phyloP scores from a whole-genome alignment of 2,329 filamentous ascomycete genomes.

The Pseudopyrenochaeta lycopersici region DNA sequence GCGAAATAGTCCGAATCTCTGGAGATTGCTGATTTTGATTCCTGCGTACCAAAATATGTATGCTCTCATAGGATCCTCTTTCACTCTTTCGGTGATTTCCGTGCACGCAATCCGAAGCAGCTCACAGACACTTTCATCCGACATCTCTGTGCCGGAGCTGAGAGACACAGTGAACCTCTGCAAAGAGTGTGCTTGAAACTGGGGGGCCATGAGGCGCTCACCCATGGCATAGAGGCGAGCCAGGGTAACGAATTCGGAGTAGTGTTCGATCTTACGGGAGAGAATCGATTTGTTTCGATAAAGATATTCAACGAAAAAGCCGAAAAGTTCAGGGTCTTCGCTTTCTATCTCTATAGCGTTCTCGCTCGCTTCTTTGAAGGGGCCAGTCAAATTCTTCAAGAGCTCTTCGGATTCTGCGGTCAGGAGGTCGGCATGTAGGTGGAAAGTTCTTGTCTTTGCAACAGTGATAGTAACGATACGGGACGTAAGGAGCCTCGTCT shows the following conservation, averaged over 20 bases:
- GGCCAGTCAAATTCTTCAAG: slow-evolving; percentile 13
- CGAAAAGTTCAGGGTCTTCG: slow-evolving; percentile 26
- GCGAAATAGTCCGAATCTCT: slow-evolving; percentile 15
- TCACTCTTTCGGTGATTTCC: slow-evolving; percentile 21
- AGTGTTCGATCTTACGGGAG: slow-evolving; percentile 13
- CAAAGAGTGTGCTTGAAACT: slow-evolving; percentile 18
- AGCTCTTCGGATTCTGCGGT: slow-evolving; percentile 20
- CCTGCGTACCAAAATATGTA: slow-evolving; percentile 27
- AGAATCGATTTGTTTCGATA: slow-evolving; percentile 24
- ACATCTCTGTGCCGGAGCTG: slow-evolving; percentile 3
- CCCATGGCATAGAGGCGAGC: slow-evolving; percentile 30
- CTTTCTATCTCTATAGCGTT: slow-evolving; percentile 17
- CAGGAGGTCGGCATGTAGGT: slow-evolving; percentile 22
- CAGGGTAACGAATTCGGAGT: slow-evolving; percentile 24
- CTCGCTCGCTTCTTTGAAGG: slow-evolving; percentile 19
- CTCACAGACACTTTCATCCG: slow-evolving; percentile 19
- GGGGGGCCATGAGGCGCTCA: slow-evolving; percentile 25
- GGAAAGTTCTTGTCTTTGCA: slow-evolving; percentile 17
- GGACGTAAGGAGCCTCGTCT: slow-evolving; percentile 14
- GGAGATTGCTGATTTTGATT: slow-evolving; percentile 15
- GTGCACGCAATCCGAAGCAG: slow-evolving; percentile 23
- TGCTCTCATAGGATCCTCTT: slow-evolving; percentile 21
- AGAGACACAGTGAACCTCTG: slow-evolving; percentile 23
- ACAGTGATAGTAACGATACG: slow-evolving; percentile 14
- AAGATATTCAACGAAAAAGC: slow-evolving; percentile 31